Evolutionary conservation across 352 stramenopile species (phyloP), one percentile per base, ranked within the genome.

Genomic region (Nothophytophthora sp.): DNA sequence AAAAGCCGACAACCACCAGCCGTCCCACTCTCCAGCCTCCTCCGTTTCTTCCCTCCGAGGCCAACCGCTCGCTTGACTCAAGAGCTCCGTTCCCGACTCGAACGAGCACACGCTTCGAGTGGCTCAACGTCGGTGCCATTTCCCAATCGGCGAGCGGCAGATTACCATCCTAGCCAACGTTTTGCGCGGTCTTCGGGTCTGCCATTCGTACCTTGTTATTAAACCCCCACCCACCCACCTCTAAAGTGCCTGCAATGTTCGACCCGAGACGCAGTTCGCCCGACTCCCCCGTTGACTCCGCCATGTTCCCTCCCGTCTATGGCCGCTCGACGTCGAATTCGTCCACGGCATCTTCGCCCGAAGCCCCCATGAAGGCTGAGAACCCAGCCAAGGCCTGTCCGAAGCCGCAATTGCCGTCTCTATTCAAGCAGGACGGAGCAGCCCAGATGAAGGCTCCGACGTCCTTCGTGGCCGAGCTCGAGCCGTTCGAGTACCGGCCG

Each of bases 281-380:
- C 11, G 69, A 81, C 39, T 90, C 80, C 49, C 80, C 80, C 20
- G 75, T 90, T 47, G 80, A 90, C 47, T 81, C 80, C 30, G 73
- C 73, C 57, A 90, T 88, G 75, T 84, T 90, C 41, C 77, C 76
- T 7, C 65, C 73, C 6, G 55, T 82, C 37, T 88, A 87, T 58
- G 70, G 73, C 46, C 67, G 43, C 57, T 71, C 48, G 38, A 63
- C 53, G 32, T 78, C 56, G 23, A 55, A 53, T 41, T 71, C 55
- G n/a, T 66, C 60, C 25, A 49, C 56, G 29, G 53, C 51, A 28
- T 50, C 60, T 13, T 50, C 46, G 19, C 32, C 68, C 11, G 53
- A 68, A 13, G 34, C 37, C 29, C 50, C 43, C 35, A 44, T 27
- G 35, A 43, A 38, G 19, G 42, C 32, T 38, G 24, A 25, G 68